phyloP scores from a whole-genome alignment of 192 early-diverging fungal genomes.

The Haplosporangium gracile region DNA sequence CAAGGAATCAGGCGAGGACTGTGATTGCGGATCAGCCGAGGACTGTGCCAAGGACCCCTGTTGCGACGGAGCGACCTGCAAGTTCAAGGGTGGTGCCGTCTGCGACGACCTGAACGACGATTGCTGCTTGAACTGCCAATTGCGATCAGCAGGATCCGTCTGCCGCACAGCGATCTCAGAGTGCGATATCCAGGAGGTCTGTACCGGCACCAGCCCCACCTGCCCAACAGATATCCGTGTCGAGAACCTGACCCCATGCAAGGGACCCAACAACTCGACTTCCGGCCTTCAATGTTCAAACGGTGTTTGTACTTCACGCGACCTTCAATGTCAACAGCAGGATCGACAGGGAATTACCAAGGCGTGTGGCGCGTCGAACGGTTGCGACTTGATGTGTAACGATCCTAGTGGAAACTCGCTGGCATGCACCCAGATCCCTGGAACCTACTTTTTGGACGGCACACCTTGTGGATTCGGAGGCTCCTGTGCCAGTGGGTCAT shows the following conservation, averaged over 20 bases:
- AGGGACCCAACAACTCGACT: slow-evolving; percentile 43
- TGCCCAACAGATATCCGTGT: slow-evolving; percentile 82
- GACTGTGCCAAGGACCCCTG: slow-evolving; percentile 82
- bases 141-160: slow-evolving; percentile 66
- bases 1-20: slow-evolving; percentile 89
- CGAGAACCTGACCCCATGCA: slow-evolving; percentile 75
- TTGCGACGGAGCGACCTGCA: slow-evolving; percentile 87
- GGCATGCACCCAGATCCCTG: slow-evolving; percentile 53
- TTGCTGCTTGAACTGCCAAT: slow-evolving; percentile 84
- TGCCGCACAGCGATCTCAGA: slow-evolving; percentile 82
- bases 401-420: slow-evolving; percentile 56
- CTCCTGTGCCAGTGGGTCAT: slow-evolving; percentile 54
- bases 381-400: slow-evolving; percentile 77
- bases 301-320: slow-evolving; percentile 81
- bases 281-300: slow-evolving; percentile 70
- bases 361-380: slow-evolving; percentile 69
- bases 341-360: slow-evolving; percentile 65
- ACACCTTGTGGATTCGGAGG: slow-evolving; percentile 79
- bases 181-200: slow-evolving; percentile 87
- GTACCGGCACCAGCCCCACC: slow-evolving; percentile 74
- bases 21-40: slow-evolving; percentile 85
- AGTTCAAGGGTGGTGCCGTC: slow-evolving; percentile 77
- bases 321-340: slow-evolving; percentile 76
- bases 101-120: slow-evolving; percentile 88
- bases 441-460: slow-evolving; percentile 75